Evolutionary conservation across 495 filamentous ascomycete genomes (phyloP).

Genomic region (Aspergillus cavernicola): DNA sequence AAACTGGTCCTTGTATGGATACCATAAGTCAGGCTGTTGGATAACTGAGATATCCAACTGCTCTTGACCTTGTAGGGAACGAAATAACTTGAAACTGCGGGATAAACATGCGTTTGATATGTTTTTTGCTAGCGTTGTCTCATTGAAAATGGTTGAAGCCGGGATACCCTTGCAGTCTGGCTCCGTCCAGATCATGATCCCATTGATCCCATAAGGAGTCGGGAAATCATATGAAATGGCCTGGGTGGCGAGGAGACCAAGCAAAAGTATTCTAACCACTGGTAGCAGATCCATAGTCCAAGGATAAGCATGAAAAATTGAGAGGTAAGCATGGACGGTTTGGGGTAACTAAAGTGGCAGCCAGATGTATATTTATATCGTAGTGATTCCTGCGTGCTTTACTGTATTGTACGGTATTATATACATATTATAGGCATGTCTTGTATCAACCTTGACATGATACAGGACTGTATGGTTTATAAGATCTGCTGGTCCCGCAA

Average conservation of each 20-base stretch:
- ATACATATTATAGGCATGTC: too few relatives aligned
- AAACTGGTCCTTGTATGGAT: not conserved
- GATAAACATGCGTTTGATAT: not conserved
- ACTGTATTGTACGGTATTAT: too few relatives aligned
- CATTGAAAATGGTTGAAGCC: not conserved
- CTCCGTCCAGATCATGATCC: not conserved
- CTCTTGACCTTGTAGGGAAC: not conserved
- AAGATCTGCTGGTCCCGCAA: too few relatives aligned
- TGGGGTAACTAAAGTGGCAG: too few relatives aligned
- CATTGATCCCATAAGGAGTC: not conserved
- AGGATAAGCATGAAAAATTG: not conserved
- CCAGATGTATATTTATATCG: too few relatives aligned
- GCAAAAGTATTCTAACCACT: not conserved
- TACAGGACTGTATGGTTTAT: too few relatives aligned
- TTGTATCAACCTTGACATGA: too few relatives aligned
- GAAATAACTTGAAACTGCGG: not conserved
- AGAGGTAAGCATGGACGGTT: too few relatives aligned
- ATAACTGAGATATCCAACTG: constrained; percentile 1
- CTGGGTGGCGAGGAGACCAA: not conserved
- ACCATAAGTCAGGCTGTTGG: not conserved
- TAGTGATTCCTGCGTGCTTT: too few relatives aligned
- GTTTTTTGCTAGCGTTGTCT: not conserved
- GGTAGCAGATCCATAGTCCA: not conserved
- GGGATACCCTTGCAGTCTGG: not conserved
- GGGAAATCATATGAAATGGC: not conserved